Evolutionary conservation across 495 filamentous ascomycete genomes (phyloP).

Genomic region (Aspergillus sclerotioniger): DNA sequence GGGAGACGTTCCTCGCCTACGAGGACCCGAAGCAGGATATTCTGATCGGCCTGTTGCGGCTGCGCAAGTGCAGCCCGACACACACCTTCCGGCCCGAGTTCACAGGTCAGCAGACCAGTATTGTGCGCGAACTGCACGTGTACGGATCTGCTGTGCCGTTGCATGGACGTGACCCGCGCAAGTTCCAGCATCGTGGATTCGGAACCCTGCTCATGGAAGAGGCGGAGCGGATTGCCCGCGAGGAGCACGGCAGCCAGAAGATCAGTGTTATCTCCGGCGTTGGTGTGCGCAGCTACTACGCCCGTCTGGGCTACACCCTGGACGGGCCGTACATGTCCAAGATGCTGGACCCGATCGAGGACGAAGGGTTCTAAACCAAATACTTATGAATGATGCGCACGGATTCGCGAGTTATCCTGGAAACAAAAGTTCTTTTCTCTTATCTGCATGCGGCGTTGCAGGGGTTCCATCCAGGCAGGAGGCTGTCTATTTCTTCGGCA

Average conservation of each 20-base stretch:
- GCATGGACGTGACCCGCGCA: slow-evolving; percentile 86
- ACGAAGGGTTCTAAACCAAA: slow-evolving; percentile 30
- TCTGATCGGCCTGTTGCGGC: slow-evolving; percentile 82
- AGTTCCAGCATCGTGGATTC: slow-evolving; percentile 98
- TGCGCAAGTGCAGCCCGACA: slow-evolving; percentile 84
- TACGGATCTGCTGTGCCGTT: slow-evolving; percentile 95
- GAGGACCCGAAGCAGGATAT: slow-evolving; percentile 99
- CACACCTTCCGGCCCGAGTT: slow-evolving; percentile 92
- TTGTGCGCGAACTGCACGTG: slow-evolving; percentile 93
- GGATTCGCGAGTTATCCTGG: background rate
- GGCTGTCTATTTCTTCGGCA: slow-evolving; percentile 1
- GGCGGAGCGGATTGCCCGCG: slow-evolving; percentile 88
- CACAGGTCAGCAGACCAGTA: slow-evolving; percentile 77
- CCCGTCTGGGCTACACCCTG: slow-evolving; percentile 83
- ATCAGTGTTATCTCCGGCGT: slow-evolving; percentile 96
- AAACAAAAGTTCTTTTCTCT: slow-evolving; percentile 10
- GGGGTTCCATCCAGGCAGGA: background rate
- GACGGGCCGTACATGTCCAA: slow-evolving; percentile 93
- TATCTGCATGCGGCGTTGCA: slow-evolving; percentile 5
- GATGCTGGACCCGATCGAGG: slow-evolving; percentile 47
- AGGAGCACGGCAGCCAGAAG: slow-evolving; percentile 90
- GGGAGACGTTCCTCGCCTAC: slow-evolving; percentile 98
- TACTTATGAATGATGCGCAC: background rate
- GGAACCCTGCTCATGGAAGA: slow-evolving; percentile 97
- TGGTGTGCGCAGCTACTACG: slow-evolving; percentile 91